Percentiles rank a stretch among this genome's conserved stretches.
Conservation (phyloP, 2,329 filamentous ascomycete genomes). For the Davidsoniella neocaledoniae region DNA sequence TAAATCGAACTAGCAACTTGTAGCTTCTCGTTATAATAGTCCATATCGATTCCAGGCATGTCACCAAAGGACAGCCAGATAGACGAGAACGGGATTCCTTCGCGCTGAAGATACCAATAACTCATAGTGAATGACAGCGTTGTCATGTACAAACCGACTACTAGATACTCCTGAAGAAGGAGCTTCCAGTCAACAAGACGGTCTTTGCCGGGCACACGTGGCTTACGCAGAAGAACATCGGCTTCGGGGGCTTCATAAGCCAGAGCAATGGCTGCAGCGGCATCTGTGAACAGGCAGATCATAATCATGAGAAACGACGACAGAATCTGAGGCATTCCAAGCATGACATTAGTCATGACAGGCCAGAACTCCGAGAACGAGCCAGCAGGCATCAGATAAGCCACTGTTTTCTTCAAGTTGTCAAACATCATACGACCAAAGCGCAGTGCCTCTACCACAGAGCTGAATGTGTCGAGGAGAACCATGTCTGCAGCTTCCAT, state of each 20-base stretch:
- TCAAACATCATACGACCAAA: constrained; percentile 97
- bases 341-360: constrained; percentile 93
- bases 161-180: constrained; percentile 49
- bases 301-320: constrained; percentile 95
- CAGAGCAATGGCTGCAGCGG: constrained; percentile 51
- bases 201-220: constrained; percentile 51
- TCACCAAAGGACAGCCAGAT: constrained; percentile 98
- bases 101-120: constrained; percentile 74
- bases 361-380: constrained; percentile 99
- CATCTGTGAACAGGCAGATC: constrained; percentile 94
- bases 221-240: constrained; percentile 52
- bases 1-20: constrained; percentile 87
- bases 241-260: constrained; percentile 65
- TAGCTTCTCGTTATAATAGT: constrained; percentile 72
- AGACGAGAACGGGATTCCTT: constrained; percentile 68
- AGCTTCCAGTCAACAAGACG: constrained; percentile 58
- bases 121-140: constrained; percentile 98
- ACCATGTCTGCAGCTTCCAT: constrained; percentile 98
- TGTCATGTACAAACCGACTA: constrained; percentile 69
- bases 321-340: constrained; percentile 93
- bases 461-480: constrained; percentile 95
- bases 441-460: constrained; percentile 93
- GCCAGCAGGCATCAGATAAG: constrained; percentile 83
- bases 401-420: constrained; percentile 99
- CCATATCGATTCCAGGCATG: constrained; percentile 78